Conservation (phyloP, 192 early-diverging fungal species). For the Glomus cerebriforme region DNA sequence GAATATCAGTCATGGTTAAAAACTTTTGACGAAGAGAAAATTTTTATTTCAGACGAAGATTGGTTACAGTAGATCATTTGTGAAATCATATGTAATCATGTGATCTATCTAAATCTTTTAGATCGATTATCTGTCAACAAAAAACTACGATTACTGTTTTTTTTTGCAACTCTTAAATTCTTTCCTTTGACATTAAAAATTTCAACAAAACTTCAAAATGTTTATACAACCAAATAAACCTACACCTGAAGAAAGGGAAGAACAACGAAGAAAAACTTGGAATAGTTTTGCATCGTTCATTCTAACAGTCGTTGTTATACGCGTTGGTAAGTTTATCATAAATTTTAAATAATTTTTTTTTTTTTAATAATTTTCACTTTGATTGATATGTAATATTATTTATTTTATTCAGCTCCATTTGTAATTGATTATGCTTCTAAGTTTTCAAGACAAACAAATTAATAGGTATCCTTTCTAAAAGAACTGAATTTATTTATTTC, state of each 20-base stretch:
- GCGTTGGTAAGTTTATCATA: background rate
- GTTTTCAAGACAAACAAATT: background rate
- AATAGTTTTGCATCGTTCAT: background rate
- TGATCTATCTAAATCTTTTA: background rate
- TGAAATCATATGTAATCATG: background rate
- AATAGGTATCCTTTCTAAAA: background rate
- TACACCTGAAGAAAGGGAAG: constrained; percentile 8
- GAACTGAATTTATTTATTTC: background rate
- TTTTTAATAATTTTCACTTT: background rate
- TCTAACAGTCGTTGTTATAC: background rate
- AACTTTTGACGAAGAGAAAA: background rate
- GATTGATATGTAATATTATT: background rate
- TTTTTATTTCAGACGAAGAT: background rate
- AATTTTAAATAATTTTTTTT: background rate
- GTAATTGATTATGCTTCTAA: background rate
- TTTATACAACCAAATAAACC: constrained; percentile 2
- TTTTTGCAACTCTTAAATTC: background rate
- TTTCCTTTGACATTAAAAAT: too few species aligned
- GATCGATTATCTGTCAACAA: background rate
- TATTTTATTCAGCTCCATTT: constrained; percentile 10
- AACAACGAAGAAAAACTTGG: background rate
- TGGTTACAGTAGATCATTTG: background rate
- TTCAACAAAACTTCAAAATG: background rate
- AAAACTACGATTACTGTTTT: background rate
- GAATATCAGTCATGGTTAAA: constrained; percentile 21